phyloP scores from a whole-genome alignment of 1,139 yeast species.

The Magnusiomyces starmeri region DNA sequence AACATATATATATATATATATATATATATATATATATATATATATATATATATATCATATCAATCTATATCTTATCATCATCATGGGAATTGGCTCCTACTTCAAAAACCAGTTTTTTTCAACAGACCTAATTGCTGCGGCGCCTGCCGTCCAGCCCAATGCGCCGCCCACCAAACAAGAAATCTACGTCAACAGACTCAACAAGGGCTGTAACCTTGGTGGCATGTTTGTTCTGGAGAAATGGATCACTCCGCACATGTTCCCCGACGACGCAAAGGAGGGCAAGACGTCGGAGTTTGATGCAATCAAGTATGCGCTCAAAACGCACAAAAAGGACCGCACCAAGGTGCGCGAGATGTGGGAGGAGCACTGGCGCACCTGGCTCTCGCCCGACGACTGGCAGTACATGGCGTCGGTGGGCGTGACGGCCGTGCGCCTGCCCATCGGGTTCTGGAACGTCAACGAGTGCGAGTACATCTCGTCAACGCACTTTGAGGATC shows the following conservation, averaged over 20 bases:
- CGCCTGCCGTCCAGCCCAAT: constrained; percentile 30
- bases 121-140: constrained; percentile 23
- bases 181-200: constrained; percentile 58
- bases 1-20: background rate
- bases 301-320: constrained; percentile 39
- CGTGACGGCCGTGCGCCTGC: constrained; percentile 73
- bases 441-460: constrained; percentile 87
- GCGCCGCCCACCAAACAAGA: constrained; percentile 42
- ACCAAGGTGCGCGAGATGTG: constrained; percentile 47
- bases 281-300: constrained; percentile 62
- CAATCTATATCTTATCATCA: background rate
- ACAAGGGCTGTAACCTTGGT: constrained; percentile 85
- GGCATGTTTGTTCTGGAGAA: constrained; percentile 75
- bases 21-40: background rate
- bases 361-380: constrained; percentile 65
- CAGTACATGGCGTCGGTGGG: constrained; percentile 57
- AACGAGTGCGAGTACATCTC: constrained; percentile 52
- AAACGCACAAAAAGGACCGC: constrained; percentile 42
- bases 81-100: constrained; percentile 13
- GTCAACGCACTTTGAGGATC: constrained; percentile 55
- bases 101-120: constrained; percentile 9
- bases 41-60: no score
- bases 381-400: constrained; percentile 69
- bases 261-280: constrained; percentile 44
- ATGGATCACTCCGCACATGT: constrained; percentile 50